Base-by-base conservation (phyloP, 257 asterid genomes). In the Henckelia pumila region DNA sequence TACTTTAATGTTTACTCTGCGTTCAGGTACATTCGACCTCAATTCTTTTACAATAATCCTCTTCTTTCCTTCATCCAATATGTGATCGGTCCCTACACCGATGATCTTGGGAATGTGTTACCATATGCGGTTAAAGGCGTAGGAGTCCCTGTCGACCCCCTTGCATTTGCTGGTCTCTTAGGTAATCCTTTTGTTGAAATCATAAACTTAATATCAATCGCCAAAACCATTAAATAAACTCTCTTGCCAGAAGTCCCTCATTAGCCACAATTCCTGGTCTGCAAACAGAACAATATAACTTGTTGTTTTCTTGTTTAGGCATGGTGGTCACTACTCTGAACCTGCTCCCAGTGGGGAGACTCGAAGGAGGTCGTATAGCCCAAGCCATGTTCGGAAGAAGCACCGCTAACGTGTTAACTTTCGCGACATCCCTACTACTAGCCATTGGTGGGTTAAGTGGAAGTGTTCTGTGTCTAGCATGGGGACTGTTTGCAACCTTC, bases 141-240 rank as follows among this genome's bases (percentile, higher is more conserved):
- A 9, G 98, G 98, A 56, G 98, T 89, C 68, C 98, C 98, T n/a
- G 92, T 86, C 8, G 96, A 91, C 66, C 98, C 98, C 28, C 96
- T 91, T 60, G 98, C 98, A 49, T 91, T 91, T 73, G 98, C 98
- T 44, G 98, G 98, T 28, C 85, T 91, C 30, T 77, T 91, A 79
- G 97, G 97, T 88, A 50, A 68, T 83, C 71, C 24, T 64, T 22
- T 68, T 19, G 11, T 5, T 22, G 24, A 25, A 56, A 47, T 65
- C 9, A 19, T 29, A 26, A 6, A 17, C 53, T 17, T 30, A n/a
- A n/a, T n/a, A n/a, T n/a, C n/a, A n/a, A n/a, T 2, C 3, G 14
- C 44, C 8, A 35, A 35, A 35, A 1, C 2, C 14, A 9, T 9
- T 35, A 9, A 8, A 35, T 8, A 8, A 8, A 9, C 44, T 8